A percentile compares a stretch with the other conserved stretches of the same genome.
phyloP scores from a whole-genome alignment of 1,284 basidiomycete genomes.

The Athelia sp. region DNA sequence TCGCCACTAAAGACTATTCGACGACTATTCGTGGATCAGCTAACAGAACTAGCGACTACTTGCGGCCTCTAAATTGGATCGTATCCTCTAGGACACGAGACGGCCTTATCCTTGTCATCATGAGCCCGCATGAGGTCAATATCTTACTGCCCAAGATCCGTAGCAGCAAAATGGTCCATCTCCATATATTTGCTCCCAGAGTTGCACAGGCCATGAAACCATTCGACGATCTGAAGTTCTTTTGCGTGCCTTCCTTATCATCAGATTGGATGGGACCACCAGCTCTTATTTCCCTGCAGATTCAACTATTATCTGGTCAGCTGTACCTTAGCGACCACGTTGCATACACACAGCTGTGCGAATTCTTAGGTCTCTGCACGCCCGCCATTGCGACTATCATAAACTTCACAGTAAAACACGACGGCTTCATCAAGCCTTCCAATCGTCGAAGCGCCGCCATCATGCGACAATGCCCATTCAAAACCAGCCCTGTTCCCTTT shows the following conservation, averaged over 20 bases:
- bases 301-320: slow-evolving; percentile 41
- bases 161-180: slow-evolving; percentile 22
- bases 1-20: slow-evolving; percentile 27
- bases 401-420: slow-evolving; percentile 15
- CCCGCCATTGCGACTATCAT: slow-evolving; percentile 11
- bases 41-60: slow-evolving; percentile 22
- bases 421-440: slow-evolving; percentile 31
- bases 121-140: slow-evolving; percentile 44
- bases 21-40: slow-evolving; percentile 16
- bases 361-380: slow-evolving; percentile 30
- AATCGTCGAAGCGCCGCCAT: slow-evolving; percentile 10
- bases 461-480: slow-evolving; percentile 20
- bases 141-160: slow-evolving; percentile 33
- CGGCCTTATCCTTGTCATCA: slow-evolving; percentile 24
- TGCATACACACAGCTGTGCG: slow-evolving; percentile 27
- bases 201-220: slow-evolving; percentile 28
- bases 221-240: slow-evolving; percentile 34
- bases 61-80: slow-evolving; percentile 43
- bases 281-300: slow-evolving; percentile 22
- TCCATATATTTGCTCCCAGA: slow-evolving; percentile 41
- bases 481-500: slow-evolving; percentile 23
- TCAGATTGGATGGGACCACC: slow-evolving; percentile 13
- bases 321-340: slow-evolving; percentile 30
- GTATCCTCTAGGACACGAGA: slow-evolving; percentile 17
- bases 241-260: slow-evolving; percentile 23